A percentile compares a stretch with the other conserved stretches of the same genome.
Conservation (phyloP, 2,329 filamentous ascomycete species). For the Aplosporella prunicola region DNA sequence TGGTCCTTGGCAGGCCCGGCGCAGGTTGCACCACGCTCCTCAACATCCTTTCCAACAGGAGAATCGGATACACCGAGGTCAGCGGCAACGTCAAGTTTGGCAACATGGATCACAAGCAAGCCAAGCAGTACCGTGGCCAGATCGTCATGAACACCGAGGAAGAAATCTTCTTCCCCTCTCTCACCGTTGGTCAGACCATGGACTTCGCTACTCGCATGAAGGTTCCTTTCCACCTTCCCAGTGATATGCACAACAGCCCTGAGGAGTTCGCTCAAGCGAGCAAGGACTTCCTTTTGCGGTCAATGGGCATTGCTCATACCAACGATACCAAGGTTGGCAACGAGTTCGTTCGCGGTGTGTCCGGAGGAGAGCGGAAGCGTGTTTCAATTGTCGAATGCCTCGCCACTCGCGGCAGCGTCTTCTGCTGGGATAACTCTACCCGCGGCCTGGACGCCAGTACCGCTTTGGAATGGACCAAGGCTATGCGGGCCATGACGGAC, state of each 20-base stretch:
- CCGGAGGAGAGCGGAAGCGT: slow-evolving; percentile 59
- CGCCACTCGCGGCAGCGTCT: slow-evolving; percentile 48
- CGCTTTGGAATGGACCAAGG: slow-evolving; percentile 67
- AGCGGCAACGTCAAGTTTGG: slow-evolving; percentile 43
- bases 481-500: slow-evolving; percentile 71
- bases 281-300: slow-evolving; percentile 45
- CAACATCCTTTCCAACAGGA: slow-evolving; percentile 53
- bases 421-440: slow-evolving; percentile 53
- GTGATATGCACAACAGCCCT: slow-evolving; percentile 30
- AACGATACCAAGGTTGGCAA: slow-evolving; percentile 58
- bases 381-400: slow-evolving; percentile 59
- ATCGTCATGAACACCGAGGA: slow-evolving; percentile 49
- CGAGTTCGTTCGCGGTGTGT: slow-evolving; percentile 56
- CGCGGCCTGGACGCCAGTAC: slow-evolving; percentile 72
- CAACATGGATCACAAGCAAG: slow-evolving; percentile 32
- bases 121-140: slow-evolving; percentile 44
- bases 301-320: slow-evolving; percentile 42
- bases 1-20: slow-evolving; percentile 56
- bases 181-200: slow-evolving; percentile 42
- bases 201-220: slow-evolving; percentile 50
- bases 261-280: slow-evolving; percentile 40
- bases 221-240: slow-evolving; percentile 42
- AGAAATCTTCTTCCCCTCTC: slow-evolving; percentile 42
- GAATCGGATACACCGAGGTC: slow-evolving; percentile 11
- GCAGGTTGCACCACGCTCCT: slow-evolving; percentile 79